Evolutionary conservation across 345 rosid species (phyloP).

Genomic region (Salix brachista): DNA sequence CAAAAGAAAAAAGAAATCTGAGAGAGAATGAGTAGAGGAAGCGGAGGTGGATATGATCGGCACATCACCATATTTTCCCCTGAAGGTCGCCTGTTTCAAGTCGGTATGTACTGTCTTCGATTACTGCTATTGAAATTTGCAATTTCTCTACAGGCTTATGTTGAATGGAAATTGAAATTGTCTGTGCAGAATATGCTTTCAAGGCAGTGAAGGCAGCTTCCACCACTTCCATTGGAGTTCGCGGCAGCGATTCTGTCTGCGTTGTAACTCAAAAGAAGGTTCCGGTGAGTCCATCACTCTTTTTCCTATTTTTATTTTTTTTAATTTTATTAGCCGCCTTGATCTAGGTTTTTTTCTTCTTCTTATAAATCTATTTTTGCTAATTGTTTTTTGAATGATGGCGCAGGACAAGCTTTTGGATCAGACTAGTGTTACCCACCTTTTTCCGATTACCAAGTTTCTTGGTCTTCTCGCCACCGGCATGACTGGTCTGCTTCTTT

Average conservation of each 20-base stretch:
- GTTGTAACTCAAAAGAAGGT: slow-evolving; percentile 99
- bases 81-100: slow-evolving; percentile 91
- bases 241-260: slow-evolving; percentile 91
- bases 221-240: slow-evolving; percentile 90
- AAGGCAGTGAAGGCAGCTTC: slow-evolving; percentile 98
- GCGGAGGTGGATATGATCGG: slow-evolving; percentile 84
- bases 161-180: not conserved
- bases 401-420: slow-evolving; percentile 97
- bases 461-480: slow-evolving; percentile 96
- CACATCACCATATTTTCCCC: slow-evolving; percentile 88
- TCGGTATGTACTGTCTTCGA: slow-evolving; percentile 33
- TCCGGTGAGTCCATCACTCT: slow-evolving; percentile 52
- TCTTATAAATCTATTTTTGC: not conserved
- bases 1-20: not conserved
- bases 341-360: not conserved
- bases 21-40: slow-evolving; percentile 71
- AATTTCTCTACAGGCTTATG: not conserved
- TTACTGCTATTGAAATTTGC: not conserved
- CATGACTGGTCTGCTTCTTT: slow-evolving; percentile 62
- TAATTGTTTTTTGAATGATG: not conserved
- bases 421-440: slow-evolving; percentile 87
- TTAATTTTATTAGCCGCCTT: slow-evolving; percentile 7
- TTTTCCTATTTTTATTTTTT: not conserved
- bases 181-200: slow-evolving; percentile 72
- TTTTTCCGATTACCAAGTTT: slow-evolving; percentile 83